phyloP scores from a whole-genome alignment of 345 rosid genomes.

The Salix purpurea region DNA sequence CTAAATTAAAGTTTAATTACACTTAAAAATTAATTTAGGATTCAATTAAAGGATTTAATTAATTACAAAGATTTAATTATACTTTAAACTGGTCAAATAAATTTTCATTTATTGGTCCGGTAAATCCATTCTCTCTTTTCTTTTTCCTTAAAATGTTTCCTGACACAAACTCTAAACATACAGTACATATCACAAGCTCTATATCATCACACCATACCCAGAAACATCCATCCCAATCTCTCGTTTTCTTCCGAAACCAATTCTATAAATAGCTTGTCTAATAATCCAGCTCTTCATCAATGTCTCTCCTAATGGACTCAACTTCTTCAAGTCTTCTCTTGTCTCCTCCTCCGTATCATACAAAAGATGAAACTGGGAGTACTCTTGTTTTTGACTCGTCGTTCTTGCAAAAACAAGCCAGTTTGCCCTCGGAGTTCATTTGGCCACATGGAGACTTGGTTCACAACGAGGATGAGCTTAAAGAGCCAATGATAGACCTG shows the following conservation, averaged over 20 bases:
- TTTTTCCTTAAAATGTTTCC: too few relatives aligned
- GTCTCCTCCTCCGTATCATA: not conserved
- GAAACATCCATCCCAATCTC: not conserved
- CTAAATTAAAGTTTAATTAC: too few relatives aligned
- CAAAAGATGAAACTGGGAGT: constrained; percentile 2
- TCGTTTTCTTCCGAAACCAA: not conserved
- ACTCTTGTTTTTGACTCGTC: constrained; percentile 26
- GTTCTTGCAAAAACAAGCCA: constrained; percentile 25
- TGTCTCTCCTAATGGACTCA: constrained; percentile 27
- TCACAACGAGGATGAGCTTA: constrained; percentile 27
- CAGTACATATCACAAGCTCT: too few relatives aligned
- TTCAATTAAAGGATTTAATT: too few relatives aligned
- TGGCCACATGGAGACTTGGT: constrained; percentile 46
- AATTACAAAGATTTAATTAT: too few relatives aligned
- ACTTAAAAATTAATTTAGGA: too few relatives aligned
- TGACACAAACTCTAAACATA: too few relatives aligned
- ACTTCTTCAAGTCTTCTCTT: constrained; percentile 13
- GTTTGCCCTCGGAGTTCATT: constrained; percentile 39
- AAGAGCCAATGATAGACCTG: constrained; percentile 51
- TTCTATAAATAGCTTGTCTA: constrained; percentile 13
- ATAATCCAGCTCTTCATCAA: not conserved
- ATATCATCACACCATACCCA: too few relatives aligned
- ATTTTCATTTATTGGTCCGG: too few relatives aligned
- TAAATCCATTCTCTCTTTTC: too few relatives aligned
- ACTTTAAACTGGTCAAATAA: too few relatives aligned